Evolutionary conservation across 164 flowering plant genomes (phyloP), one percentile per base, ranked within the genome.

Genomic region (Umbilicus rupestris): DNA sequence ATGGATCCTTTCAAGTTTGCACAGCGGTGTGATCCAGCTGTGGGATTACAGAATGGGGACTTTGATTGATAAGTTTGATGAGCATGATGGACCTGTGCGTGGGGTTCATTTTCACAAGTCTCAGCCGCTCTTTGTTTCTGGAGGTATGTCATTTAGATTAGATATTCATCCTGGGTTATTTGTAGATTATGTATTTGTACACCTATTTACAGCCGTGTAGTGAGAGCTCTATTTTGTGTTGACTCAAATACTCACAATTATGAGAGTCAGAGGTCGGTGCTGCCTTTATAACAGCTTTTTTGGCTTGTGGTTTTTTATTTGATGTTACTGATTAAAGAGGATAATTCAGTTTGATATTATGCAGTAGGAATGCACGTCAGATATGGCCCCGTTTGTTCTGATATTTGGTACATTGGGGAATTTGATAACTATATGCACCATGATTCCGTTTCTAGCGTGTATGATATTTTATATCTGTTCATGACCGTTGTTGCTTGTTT

Each of bases 11-110:
- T 96, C 96, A 26, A 88, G 95, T 80, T 86, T 92, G 31, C 96
- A 92, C 83, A 89, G 92, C 63, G 98, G 98, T 10, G 98, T 88
- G 78, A 85, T 92, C 79, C 96, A 92, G 83, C 84, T 92, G 22
- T 92, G 98, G 77, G 74, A 75, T 46, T 72, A 69, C 44, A 58
- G 75, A 22, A 72, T 75, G 74, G 72, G 72, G 14, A 72, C 72
- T 47, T 72, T 75, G 30, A 75, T 75, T 31, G 74, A 75, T 55
- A 60, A 65, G 37, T 75, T 71, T n/a, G 74, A 75, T 39, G 74
- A 75, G 65, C 74, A 69, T 44, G 69, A 71, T 6, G 73, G 73
- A 16, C 69, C 69, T 19, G 73, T 69, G 39, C 74, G 74, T 24
- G 74, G 77, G 5, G 72, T 71, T 28, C 71, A 74, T 60, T 75